These are phyloP conservation scores for Agarophyton chilense DNA, from an alignment of 23 red algal genomes.

Conservation along the genomic window DNA sequence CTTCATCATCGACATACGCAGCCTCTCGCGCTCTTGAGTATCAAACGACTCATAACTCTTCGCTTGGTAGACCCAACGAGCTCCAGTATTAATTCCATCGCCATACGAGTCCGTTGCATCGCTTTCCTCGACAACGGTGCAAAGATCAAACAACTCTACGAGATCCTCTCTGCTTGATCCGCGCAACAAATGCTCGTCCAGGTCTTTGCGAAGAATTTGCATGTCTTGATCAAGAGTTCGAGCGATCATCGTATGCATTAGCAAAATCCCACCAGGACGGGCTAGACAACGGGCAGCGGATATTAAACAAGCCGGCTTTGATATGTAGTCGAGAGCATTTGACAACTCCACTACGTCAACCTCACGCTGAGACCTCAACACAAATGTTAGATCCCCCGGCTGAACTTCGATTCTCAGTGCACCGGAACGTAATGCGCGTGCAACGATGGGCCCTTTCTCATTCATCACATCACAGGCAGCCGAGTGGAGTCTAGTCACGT, in stretches of 20 bases:
- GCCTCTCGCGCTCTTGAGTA: not conserved
- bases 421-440: conserved; percentile 29
- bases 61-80: conserved; percentile 35
- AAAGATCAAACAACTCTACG: not conserved
- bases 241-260: conserved; percentile 16
- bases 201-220: not conserved
- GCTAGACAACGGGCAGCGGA: conserved; percentile 19
- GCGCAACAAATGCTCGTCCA: conserved; percentile 4
- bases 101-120: conserved; percentile 2
- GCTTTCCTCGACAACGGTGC: not conserved
- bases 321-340: conserved; percentile 38
- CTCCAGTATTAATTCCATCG: conserved; percentile 19
- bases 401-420: not conserved
- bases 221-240: not conserved
- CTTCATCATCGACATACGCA: not conserved
- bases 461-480: conserved; percentile 43
- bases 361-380: conserved; percentile 8
- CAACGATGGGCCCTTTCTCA: conserved; percentile 8
- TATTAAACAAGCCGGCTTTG: conserved; percentile 23
- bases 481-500: not conserved
- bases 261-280: conserved; percentile 15
- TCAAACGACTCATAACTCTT: not conserved
- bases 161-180: not conserved
- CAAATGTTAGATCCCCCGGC: conserved; percentile 13
- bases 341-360: conserved; percentile 22